These are phyloP conservation scores for Verticillium klebahnii DNA, from an alignment of 2,329 filamentous ascomycete species.

Conservation along the genomic window DNA sequence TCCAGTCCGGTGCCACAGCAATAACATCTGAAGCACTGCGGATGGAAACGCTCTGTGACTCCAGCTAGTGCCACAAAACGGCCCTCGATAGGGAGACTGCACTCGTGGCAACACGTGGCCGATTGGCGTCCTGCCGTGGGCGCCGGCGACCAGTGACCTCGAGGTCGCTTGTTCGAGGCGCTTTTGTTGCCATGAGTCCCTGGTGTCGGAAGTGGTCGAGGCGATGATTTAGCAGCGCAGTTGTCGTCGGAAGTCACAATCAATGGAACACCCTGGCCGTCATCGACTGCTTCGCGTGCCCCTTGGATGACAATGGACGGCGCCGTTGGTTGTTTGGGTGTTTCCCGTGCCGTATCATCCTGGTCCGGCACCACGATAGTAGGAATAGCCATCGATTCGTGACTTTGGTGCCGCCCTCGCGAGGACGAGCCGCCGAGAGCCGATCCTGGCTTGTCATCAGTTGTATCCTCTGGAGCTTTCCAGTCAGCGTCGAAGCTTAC, in stretches of 20 bases:
- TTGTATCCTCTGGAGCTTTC: slow-evolving; percentile 65
- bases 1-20: slow-evolving; percentile 84
- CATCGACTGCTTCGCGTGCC: slow-evolving; percentile 6
- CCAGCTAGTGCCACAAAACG: slow-evolving; percentile 83
- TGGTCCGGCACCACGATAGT: slow-evolving; percentile 49
- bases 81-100: slow-evolving; percentile 78
- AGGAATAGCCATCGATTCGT: slow-evolving; percentile 38
- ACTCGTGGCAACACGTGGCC: slow-evolving; percentile 69
- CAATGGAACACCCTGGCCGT: slow-evolving; percentile 20
- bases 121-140: slow-evolving; percentile 23
- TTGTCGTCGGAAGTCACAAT: slow-evolving; percentile 42
- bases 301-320: slow-evolving; percentile 41
- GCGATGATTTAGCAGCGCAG: slow-evolving; percentile 5
- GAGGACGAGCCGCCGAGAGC: slow-evolving; percentile 2
- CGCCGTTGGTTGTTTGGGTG: slow-evolving; percentile 27
- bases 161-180: slow-evolving; percentile 18
- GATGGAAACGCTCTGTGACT: slow-evolving; percentile 73
- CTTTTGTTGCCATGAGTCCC: not conserved
- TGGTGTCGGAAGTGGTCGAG: slow-evolving; percentile 11
- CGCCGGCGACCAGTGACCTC: slow-evolving; percentile 57
- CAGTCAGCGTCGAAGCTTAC: slow-evolving; percentile 92
- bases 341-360: slow-evolving; percentile 25
- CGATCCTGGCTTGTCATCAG: slow-evolving; percentile 56
- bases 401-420: slow-evolving; percentile 35
- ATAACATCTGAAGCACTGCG: slow-evolving; percentile 87